A percentile compares a stretch with the other conserved stretches of the same genome.
Evolutionary conservation across 108 stramenopile genomes (phyloP).

Genomic region (Schizochytrium sp.): DNA sequence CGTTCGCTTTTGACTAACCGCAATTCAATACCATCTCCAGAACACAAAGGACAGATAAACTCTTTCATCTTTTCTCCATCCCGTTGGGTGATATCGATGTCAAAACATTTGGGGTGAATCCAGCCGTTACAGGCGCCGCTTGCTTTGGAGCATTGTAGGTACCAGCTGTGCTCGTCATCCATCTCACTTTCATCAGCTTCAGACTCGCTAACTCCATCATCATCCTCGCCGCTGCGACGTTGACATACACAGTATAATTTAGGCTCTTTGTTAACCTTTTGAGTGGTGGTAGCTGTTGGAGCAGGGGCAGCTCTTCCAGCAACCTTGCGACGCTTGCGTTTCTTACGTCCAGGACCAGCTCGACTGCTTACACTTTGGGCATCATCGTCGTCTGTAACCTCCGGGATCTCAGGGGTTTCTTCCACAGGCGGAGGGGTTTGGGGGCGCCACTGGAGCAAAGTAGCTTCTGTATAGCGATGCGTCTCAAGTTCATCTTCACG

Average conservation of each 20-base stretch:
- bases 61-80: background rate
- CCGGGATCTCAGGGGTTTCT: background rate
- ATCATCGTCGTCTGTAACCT: background rate
- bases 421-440: background rate
- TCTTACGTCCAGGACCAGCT: constrained; percentile 13
- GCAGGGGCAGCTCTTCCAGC: background rate
- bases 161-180: background rate
- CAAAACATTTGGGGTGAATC: constrained; percentile 50
- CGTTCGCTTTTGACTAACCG: constrained; percentile 10
- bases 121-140: constrained; percentile 56
- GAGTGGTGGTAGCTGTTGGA: background rate
- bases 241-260: constrained; percentile 42
- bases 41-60: constrained; percentile 48
- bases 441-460: constrained; percentile 5
- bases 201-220: constrained; percentile 2
- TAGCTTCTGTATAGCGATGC: background rate
- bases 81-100: background rate
- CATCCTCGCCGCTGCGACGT: constrained; percentile 6
- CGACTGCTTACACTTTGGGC: constrained; percentile 4
- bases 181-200: constrained; percentile 13
- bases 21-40: constrained; percentile 36
- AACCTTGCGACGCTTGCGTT: constrained; percentile 20
- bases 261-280: background rate
- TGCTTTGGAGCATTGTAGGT: constrained; percentile 39
- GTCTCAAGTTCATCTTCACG: background rate